phyloP scores from a whole-genome alignment of 192 early-diverging fungal species.

The Gonapodya sp. region DNA sequence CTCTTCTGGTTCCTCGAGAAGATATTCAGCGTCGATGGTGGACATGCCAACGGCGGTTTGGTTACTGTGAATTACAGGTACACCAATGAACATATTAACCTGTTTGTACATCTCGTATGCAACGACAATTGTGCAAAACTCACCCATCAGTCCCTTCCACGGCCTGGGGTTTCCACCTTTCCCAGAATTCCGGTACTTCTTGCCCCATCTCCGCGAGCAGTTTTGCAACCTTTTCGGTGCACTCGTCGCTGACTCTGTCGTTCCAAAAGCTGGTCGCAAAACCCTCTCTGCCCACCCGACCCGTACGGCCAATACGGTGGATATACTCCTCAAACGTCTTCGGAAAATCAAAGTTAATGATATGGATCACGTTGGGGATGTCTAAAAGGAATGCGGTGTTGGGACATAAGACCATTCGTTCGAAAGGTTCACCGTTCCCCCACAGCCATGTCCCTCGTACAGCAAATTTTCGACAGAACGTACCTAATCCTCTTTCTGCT shows the following conservation, averaged over 20 bases:
- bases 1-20: background rate
- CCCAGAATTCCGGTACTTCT: slow-evolving; percentile 47
- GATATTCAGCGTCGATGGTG: background rate
- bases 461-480: too few species aligned
- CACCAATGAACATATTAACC: background rate
- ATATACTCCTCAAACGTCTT: slow-evolving; percentile 14
- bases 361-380: slow-evolving; percentile 1
- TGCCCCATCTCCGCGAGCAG: slow-evolving; percentile 43
- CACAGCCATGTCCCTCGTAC: too few species aligned
- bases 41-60: background rate
- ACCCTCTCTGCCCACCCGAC: slow-evolving; percentile 50
- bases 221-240: slow-evolving; percentile 25
- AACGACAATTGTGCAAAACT: too few species aligned
- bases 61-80: too few species aligned
- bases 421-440: too few species aligned
- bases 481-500: slow-evolving; percentile 8
- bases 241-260: slow-evolving; percentile 10
- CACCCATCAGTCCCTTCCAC: background rate
- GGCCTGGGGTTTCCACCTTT: slow-evolving; percentile 16
- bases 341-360: slow-evolving; percentile 8
- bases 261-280: slow-evolving; percentile 48
- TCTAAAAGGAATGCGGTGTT: background rate
- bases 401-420: background rate
- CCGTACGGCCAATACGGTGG: slow-evolving; percentile 27
- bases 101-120: too few species aligned